These are phyloP conservation scores for Phytophthora palmivora DNA, from an alignment of 352 stramenopile genomes.

Conservation along the genomic window DNA sequence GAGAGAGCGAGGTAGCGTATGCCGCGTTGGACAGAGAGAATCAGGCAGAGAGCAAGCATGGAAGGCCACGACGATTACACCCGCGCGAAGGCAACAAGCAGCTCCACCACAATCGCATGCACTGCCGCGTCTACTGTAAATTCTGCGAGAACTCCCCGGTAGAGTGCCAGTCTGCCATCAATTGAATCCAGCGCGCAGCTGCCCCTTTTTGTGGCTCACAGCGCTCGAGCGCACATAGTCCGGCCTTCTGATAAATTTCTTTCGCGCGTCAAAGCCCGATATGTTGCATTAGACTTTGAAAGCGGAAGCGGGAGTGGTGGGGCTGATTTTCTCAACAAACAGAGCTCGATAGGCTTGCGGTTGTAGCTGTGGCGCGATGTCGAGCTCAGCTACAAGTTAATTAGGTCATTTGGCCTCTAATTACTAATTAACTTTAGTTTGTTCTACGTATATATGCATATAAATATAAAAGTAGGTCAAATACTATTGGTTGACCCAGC, in stretches of 20 bases:
- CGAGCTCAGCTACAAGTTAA: no score
- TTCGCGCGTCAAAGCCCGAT: slow-evolving; percentile 11
- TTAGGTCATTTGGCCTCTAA: no score
- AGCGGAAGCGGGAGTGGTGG: no score
- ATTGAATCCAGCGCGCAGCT: slow-evolving; percentile 31
- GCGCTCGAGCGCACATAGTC: neutral
- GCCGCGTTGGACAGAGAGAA: slow-evolving; percentile 19
- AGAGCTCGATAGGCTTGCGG: no score
- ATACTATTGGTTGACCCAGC: no score
- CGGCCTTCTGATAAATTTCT: slow-evolving; percentile 16
- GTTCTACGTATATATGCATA: no score
- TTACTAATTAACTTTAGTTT: no score
- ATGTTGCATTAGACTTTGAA: no score
- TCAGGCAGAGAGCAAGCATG: slow-evolving; percentile 14
- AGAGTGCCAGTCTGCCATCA: neutral
- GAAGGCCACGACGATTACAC: slow-evolving; percentile 17
- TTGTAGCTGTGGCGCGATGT: no score
- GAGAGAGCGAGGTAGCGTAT: neutral
- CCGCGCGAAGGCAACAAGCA: neutral
- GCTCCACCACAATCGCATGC: neutral
- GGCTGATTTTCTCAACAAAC: no score
- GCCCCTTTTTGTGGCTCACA: slow-evolving; percentile 25
- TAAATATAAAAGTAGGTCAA: no score
- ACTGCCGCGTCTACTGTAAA: slow-evolving; percentile 27
- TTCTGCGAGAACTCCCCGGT: slow-evolving; percentile 2